These are phyloP conservation scores for Peltaster fructicola DNA, from an alignment of 2,329 filamentous ascomycete genomes.

Conservation along the genomic window DNA sequence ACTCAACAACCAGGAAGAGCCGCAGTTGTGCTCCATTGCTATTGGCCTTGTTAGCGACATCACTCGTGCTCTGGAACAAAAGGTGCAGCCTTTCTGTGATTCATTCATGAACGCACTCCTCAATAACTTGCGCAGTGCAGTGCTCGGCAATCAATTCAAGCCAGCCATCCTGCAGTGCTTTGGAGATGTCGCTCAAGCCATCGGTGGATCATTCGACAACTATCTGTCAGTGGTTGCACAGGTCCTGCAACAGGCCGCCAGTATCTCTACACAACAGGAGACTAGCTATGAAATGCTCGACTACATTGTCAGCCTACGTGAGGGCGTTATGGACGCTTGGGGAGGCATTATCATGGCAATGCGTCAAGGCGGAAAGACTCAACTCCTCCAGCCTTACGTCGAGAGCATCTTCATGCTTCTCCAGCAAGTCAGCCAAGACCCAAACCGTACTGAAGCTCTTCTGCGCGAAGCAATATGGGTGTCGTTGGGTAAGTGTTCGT, in stretches of 20 bases:
- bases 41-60: slow-evolving; percentile 96
- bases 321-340: slow-evolving; percentile 99
- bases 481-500: slow-evolving; percentile 66
- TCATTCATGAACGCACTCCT: slow-evolving; percentile 96
- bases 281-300: slow-evolving; percentile 83
- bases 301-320: slow-evolving; percentile 84
- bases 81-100: slow-evolving; percentile 89
- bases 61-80: slow-evolving; percentile 73
- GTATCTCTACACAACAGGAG: slow-evolving; percentile 60
- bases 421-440: slow-evolving; percentile 60
- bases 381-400: slow-evolving; percentile 58
- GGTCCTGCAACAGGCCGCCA: slow-evolving; percentile 82
- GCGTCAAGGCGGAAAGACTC: slow-evolving; percentile 62
- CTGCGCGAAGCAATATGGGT: slow-evolving; percentile 91
- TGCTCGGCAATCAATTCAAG: slow-evolving; percentile 92
- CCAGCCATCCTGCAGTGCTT: slow-evolving; percentile 96
- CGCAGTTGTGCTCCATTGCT: slow-evolving; percentile 85
- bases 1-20: slow-evolving; percentile 87
- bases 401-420: slow-evolving; percentile 77
- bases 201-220: slow-evolving; percentile 77
- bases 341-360: slow-evolving; percentile 90
- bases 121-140: slow-evolving; percentile 72
- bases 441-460: slow-evolving; percentile 77
- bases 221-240: slow-evolving; percentile 86
- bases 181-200: slow-evolving; percentile 90